These are phyloP conservation scores for Venturia asperata DNA, from an alignment of 2,329 filamentous ascomycete species.

Conservation along the genomic window DNA sequence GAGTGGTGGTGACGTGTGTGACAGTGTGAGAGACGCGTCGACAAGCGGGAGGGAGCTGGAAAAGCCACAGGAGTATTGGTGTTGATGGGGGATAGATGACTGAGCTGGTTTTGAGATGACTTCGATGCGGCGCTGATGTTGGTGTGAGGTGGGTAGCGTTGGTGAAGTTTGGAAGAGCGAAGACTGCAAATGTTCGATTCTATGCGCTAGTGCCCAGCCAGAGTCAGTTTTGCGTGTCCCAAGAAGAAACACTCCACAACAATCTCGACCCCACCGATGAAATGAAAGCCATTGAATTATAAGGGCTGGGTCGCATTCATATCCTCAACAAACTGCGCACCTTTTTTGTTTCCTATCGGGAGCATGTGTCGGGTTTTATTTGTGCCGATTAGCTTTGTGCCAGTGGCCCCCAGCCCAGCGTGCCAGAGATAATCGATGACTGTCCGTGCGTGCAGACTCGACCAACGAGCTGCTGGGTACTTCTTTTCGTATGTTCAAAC, in stretches of 20 bases:
- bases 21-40: conserved; percentile 11
- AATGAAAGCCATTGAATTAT: neutral
- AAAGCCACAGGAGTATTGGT: conserved; percentile 5
- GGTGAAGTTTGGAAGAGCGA: neutral
- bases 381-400: conserved; percentile 7
- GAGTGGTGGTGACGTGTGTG: conserved; percentile 11
- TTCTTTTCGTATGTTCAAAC: neutral
- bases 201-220: conserved; percentile 3
- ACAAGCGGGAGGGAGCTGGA: neutral
- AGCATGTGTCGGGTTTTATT: neutral
- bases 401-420: conserved; percentile 4
- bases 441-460: conserved; percentile 6
- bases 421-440: neutral
- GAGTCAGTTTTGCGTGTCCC: conserved; percentile 6
- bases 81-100: neutral
- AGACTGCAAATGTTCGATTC: conserved; percentile 1
- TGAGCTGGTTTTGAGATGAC: conserved; percentile 4
- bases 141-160: neutral
- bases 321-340: neutral
- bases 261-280: neutral
- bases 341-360: neutral
- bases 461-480: neutral
- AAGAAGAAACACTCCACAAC: conserved; percentile 8
- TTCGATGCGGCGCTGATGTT: neutral
- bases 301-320: neutral